Conservation (phyloP, 192 early-diverging fungal species). For the Funneliformis geosporum region DNA sequence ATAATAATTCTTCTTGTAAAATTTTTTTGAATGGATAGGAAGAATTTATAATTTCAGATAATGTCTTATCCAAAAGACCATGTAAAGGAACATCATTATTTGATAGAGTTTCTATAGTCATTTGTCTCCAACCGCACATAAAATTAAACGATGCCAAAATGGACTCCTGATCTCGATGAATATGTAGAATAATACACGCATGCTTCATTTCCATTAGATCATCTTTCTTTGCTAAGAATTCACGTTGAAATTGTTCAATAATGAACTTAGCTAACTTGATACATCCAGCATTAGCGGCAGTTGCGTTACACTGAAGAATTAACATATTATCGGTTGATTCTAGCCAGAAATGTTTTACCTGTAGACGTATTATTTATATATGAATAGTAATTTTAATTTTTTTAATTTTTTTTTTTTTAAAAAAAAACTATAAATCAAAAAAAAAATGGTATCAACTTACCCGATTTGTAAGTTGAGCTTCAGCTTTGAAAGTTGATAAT, state of each 20-base stretch:
- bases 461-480: constrained; percentile 2
- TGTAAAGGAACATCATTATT: constrained; percentile 12
- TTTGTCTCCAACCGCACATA: constrained; percentile 28
- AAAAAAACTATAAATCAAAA: not conserved
- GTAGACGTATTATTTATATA: not conserved
- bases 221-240: not conserved
- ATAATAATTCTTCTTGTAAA: constrained; percentile 24
- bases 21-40: constrained; percentile 29
- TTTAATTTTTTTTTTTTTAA: not conserved
- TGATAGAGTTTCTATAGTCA: constrained; percentile 27
- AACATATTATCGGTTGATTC: constrained; percentile 12
- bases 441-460: not conserved
- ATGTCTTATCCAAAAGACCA: constrained; percentile 1
- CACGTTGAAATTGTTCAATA: constrained; percentile 9
- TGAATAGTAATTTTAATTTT: no score
- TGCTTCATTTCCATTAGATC: not conserved
- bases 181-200: constrained; percentile 30
- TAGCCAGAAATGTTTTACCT: constrained; percentile 20
- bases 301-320: constrained; percentile 18
- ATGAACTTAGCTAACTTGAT: constrained; percentile 27
- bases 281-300: constrained; percentile 17
- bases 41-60: constrained; percentile 13
- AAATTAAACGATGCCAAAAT: constrained; percentile 13
- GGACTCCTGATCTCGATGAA: constrained; percentile 26
- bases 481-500: constrained; percentile 25